Conservation (phyloP, 75 land plant species). For the Isoetes taiwanensis region DNA sequence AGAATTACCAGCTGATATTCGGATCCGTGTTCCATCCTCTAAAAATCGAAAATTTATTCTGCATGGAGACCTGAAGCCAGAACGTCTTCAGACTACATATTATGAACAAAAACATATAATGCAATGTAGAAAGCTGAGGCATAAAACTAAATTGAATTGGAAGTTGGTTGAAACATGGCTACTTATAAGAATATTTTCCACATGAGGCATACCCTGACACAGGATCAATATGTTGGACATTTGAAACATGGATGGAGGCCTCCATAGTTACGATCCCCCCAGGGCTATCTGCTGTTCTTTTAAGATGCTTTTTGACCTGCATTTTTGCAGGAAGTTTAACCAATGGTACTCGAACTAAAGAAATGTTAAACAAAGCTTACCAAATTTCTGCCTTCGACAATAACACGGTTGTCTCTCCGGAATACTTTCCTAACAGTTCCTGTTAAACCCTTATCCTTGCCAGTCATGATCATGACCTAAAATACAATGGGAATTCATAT, state of each 20-base stretch:
- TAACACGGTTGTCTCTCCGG: constrained; percentile 71
- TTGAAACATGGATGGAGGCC: constrained; percentile 94
- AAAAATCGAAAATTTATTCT: constrained; percentile 52
- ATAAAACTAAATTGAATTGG: no score
- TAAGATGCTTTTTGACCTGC: constrained; percentile 96
- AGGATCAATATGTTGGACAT: constrained; percentile 94
- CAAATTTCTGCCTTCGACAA: constrained; percentile 94
- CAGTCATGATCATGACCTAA: constrained; percentile 94
- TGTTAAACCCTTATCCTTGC: constrained; percentile 84
- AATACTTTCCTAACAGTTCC: constrained; percentile 70
- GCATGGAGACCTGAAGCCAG: constrained; percentile 54
- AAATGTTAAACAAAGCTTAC: constrained; percentile 18
- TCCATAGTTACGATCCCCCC: constrained; percentile 91
- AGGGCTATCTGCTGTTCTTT: constrained; percentile 66
- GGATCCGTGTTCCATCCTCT: constrained; percentile 93
- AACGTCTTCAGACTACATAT: neutral
- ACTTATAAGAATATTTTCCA: neutral
- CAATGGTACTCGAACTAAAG: neutral
- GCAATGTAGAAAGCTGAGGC: no score
- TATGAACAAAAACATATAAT: neutral
- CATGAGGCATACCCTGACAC: constrained; percentile 49
- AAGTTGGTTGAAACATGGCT: neutral
- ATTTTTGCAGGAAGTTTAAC: neutral
- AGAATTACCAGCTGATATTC: constrained; percentile 59
- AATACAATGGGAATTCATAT: neutral